These are phyloP conservation scores for Colletotrichum sp. DNA, from an alignment of 2,329 filamentous ascomycete species.

Conservation along the genomic window DNA sequence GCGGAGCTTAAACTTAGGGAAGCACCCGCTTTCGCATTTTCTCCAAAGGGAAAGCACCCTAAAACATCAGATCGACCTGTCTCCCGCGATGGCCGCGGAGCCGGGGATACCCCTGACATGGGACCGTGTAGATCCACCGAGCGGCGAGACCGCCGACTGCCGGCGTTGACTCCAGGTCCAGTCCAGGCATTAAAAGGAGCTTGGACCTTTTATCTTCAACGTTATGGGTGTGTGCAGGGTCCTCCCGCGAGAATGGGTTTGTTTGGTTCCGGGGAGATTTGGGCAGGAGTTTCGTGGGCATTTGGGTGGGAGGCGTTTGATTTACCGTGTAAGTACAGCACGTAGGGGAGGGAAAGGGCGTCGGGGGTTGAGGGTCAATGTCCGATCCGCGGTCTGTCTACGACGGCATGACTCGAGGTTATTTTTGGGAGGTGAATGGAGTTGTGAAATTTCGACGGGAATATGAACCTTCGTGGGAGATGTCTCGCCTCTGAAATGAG, in stretches of 20 bases:
- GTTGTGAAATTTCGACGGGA: neutral
- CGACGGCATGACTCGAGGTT: neutral
- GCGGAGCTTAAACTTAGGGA: constrained; percentile 1
- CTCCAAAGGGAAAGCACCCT: too few relatives aligned
- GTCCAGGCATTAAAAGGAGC: neutral
- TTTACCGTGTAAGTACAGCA: neutral
- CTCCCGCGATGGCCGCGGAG: neutral
- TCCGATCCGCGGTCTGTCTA: neutral
- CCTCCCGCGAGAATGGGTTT: neutral
- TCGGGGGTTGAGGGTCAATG: neutral
- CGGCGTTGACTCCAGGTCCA: too few relatives aligned
- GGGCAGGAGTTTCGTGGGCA: neutral
- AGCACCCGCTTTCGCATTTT: neutral
- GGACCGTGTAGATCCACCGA: neutral
- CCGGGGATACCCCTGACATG: neutral
- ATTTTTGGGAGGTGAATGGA: neutral
- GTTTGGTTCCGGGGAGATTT: neutral
- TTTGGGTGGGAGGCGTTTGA: neutral
- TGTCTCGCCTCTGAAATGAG: neutral
- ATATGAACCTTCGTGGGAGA: neutral
- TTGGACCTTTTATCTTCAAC: neutral
- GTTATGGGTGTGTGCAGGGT: neutral
- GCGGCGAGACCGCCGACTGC: neutral
- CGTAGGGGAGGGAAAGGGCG: neutral
- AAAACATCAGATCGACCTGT: neutral